phyloP scores from a whole-genome alignment of 192 early-diverging fungal species.

The Coemansia sp. region DNA sequence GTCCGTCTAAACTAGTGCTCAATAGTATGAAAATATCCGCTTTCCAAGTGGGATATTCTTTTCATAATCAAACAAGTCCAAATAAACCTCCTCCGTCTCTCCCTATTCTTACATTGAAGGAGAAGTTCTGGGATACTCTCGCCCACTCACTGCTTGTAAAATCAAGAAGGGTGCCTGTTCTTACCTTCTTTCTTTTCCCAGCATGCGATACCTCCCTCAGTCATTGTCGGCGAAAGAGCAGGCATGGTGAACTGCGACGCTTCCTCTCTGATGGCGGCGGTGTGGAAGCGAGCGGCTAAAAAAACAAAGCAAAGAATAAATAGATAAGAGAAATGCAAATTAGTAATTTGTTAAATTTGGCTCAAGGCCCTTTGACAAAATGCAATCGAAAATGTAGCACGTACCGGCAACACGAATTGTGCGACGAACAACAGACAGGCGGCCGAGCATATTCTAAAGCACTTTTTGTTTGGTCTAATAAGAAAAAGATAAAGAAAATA shows the following conservation, averaged over 20 bases:
- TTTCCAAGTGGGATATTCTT: too few species aligned
- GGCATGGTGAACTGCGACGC: constrained; percentile 82
- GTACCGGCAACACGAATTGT: constrained; percentile 34
- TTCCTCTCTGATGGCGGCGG: constrained; percentile 17
- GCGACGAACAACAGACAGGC: constrained; percentile 34
- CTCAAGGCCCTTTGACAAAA: neutral
- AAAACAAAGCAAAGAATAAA: neutral
- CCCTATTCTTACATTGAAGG: too few species aligned
- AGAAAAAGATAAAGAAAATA: neutral
- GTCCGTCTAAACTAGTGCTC: neutral
- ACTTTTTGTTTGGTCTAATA: neutral
- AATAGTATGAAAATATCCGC: neutral
- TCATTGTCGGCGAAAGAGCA: constrained; percentile 99
- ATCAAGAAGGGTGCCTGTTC: neutral
- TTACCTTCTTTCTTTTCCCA: constrained; percentile 87
- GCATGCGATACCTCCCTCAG: constrained; percentile 85
- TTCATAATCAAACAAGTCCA: too few species aligned
- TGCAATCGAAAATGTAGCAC: constrained; percentile 3
- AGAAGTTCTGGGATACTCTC: neutral
- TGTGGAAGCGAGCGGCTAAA: constrained; percentile 73
- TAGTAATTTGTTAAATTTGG: neutral
- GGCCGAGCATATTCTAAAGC: constrained; percentile 36
- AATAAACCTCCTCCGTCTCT: too few species aligned
- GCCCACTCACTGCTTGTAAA: neutral
- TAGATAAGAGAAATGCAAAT: neutral